Percentiles rank a stretch among this genome's conserved stretches.
Evolutionary conservation across 345 rosid genomes (phyloP).

Genomic region (Hibiscus tridactylites): DNA sequence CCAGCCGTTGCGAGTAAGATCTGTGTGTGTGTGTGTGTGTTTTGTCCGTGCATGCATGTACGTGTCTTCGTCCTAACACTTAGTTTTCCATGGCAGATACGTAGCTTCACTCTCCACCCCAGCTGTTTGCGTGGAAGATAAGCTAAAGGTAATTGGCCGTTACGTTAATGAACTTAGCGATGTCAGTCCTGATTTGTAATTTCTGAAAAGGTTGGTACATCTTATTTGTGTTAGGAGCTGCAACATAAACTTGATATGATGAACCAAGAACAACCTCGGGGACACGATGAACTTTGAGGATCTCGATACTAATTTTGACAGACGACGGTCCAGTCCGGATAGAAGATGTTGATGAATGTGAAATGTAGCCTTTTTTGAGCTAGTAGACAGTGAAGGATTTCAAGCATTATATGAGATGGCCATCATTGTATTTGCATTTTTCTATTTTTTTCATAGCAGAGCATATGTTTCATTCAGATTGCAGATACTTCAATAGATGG

Average conservation of each 20-base stretch:
- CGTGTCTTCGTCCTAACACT: background rate
- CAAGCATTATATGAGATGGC: background rate
- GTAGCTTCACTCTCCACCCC: constrained; percentile 66
- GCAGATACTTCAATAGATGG: background rate
- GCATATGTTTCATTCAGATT: background rate
- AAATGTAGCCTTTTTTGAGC: background rate
- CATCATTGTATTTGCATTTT: background rate
- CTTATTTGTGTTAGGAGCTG: constrained; percentile 45
- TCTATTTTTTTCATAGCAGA: background rate
- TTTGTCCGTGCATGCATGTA: background rate
- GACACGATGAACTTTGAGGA: constrained; percentile 65
- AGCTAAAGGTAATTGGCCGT: constrained; percentile 47
- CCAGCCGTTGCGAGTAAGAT: constrained; percentile 96
- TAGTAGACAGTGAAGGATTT: background rate
- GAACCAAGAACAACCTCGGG: constrained; percentile 52
- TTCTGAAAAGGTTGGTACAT: constrained; percentile 6
- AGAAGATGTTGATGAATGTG: background rate
- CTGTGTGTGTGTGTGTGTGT: background rate
- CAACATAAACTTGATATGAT: constrained; percentile 59
- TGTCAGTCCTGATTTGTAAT: background rate
- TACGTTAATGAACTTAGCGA: background rate
- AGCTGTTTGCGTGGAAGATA: constrained; percentile 62
- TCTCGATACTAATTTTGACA: background rate
- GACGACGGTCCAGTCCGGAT: background rate
- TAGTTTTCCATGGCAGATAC: constrained; percentile 43